These are phyloP conservation scores for Neoascochyta sp. DNA, from an alignment of 2,329 filamentous ascomycete species.

Conservation along the genomic window DNA sequence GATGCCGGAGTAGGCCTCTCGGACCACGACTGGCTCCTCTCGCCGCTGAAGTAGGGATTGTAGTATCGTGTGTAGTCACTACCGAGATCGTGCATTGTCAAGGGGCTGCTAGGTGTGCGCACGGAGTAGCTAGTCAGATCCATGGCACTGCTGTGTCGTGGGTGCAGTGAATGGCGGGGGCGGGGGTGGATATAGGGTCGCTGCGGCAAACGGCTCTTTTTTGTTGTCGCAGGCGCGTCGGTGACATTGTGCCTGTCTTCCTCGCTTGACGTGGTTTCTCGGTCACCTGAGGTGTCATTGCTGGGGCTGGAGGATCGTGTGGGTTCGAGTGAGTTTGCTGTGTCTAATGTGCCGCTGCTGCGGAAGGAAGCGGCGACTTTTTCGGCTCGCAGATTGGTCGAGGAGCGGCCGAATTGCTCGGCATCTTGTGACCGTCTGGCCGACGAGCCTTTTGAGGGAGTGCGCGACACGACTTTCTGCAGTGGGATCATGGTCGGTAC, in stretches of 20 bases:
- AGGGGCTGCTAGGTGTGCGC: constrained; percentile 13
- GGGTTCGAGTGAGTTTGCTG: constrained; percentile 1
- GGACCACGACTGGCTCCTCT: constrained; percentile 18
- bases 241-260: too few species aligned
- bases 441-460: constrained; percentile 11
- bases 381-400: constrained; percentile 18
- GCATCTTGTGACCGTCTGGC: constrained; percentile 8
- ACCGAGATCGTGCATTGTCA: constrained; percentile 31
- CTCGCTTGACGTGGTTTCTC: too few species aligned
- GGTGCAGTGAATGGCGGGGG: constrained; percentile 12
- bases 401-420: constrained; percentile 23
- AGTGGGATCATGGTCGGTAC: constrained; percentile 23
- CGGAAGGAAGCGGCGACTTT: constrained; percentile 18
- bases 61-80: constrained; percentile 38
- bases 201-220: too few species aligned
- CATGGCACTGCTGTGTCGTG: constrained; percentile 15
- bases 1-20: constrained; percentile 13
- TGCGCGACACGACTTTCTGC: constrained; percentile 15
- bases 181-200: too few species aligned
- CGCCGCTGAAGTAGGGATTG: constrained; percentile 30
- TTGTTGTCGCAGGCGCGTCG: too few species aligned
- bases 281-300: neutral
- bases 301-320: constrained; percentile 1
- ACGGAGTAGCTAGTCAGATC: constrained; percentile 11
- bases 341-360: constrained; percentile 4